These are phyloP conservation scores for Hamamelis virginiana DNA, from an alignment of 164 flowering plant genomes.

Conservation along the genomic window DNA sequence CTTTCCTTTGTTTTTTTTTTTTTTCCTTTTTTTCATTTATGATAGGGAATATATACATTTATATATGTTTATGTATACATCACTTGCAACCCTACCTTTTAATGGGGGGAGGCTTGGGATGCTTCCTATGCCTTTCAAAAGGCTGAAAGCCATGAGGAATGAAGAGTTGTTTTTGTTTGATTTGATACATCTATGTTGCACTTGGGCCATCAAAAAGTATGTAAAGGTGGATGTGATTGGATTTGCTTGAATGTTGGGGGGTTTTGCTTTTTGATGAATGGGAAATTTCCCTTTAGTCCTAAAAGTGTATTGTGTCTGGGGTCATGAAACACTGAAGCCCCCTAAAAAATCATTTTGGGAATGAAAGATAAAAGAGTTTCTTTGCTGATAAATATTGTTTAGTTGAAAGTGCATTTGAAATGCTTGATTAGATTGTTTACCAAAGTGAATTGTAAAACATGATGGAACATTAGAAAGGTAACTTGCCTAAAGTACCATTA, in stretches of 20 bases:
- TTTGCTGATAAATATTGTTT: background rate
- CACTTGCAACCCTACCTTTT: slow-evolving; percentile 22
- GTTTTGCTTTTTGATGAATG: slow-evolving; percentile 17
- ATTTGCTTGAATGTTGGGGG: slow-evolving; percentile 32
- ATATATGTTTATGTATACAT: background rate
- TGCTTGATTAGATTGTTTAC: background rate
- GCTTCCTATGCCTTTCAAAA: slow-evolving; percentile 43
- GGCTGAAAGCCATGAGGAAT: slow-evolving; percentile 37
- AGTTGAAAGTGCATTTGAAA: background rate
- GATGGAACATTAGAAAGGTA: background rate
- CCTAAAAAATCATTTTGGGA: background rate
- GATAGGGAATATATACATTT: background rate
- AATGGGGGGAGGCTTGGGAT: slow-evolving; percentile 34
- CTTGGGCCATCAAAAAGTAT: slow-evolving; percentile 34
- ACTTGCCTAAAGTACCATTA: background rate
- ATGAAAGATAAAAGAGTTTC: background rate
- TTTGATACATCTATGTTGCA: slow-evolving; percentile 40
- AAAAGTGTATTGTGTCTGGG: slow-evolving; percentile 1
- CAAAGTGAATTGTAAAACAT: background rate
- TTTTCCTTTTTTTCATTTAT: slow-evolving; percentile 8
- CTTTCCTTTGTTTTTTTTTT: slow-evolving; percentile 11
- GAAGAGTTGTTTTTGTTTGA: slow-evolving; percentile 31
- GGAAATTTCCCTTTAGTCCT: slow-evolving; percentile 17
- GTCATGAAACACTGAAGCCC: slow-evolving; percentile 1
- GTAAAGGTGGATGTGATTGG: slow-evolving; percentile 31